Percentiles rank a stretch among this genome's conserved stretches.
Evolutionary conservation across 352 stramenopile species (phyloP).

Genomic region (Thraustochytrium sp.): DNA sequence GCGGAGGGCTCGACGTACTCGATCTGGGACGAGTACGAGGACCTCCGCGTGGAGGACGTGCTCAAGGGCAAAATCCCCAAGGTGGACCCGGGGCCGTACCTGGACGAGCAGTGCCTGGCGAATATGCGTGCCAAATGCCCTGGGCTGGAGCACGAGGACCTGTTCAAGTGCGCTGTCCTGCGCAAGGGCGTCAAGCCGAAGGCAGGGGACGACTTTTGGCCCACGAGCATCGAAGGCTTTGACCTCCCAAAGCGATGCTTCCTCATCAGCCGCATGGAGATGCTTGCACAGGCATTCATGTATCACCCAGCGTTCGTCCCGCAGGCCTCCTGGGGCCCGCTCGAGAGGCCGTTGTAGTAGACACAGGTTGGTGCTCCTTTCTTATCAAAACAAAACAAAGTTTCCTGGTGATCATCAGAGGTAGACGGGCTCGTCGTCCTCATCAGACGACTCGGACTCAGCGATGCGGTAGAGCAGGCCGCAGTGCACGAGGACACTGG

Average conservation of each 20-base stretch:
- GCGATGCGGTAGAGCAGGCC: background rate
- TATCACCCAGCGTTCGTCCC: background rate
- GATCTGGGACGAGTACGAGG: background rate
- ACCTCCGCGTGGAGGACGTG: background rate
- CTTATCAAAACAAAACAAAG: background rate
- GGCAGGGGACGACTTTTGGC: background rate
- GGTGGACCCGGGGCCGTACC: background rate
- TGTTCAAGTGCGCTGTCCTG: background rate
- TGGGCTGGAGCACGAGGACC: background rate
- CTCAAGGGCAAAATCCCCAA: background rate
- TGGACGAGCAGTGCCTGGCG: background rate
- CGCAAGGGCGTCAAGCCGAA: background rate
- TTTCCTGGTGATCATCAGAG: background rate
- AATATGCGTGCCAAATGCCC: background rate
- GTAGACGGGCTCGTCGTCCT: no score
- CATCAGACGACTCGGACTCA: background rate
- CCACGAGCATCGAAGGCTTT: background rate
- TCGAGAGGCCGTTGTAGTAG: background rate
- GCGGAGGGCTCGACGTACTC: conserved; percentile 12
- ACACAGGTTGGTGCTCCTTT: no score
- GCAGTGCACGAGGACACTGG: background rate
- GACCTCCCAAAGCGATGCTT: background rate
- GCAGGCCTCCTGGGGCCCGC: background rate
- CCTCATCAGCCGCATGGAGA: background rate
- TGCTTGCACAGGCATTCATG: background rate